Evolutionary conservation across 2,329 filamentous ascomycete species (phyloP).

Genomic region (Cadophora gregata): DNA sequence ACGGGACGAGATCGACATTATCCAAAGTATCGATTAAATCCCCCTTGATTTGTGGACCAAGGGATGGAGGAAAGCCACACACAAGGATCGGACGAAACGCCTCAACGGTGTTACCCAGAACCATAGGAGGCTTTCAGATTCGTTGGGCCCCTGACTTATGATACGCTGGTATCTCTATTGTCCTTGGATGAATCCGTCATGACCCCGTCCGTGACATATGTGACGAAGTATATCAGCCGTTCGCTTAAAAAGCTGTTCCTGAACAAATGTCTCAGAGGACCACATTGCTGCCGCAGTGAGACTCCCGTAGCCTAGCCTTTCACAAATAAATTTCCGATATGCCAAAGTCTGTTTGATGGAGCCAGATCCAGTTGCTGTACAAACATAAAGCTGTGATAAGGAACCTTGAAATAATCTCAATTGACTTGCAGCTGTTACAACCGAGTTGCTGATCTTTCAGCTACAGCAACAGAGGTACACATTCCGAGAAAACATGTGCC

Average conservation of each 20-base stretch:
- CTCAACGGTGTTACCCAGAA: slow-evolving; percentile 4
- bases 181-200: not conserved
- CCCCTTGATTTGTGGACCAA: slow-evolving; percentile 4
- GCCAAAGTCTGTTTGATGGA: not conserved
- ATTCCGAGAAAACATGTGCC: not conserved
- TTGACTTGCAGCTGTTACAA: not conserved
- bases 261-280: not conserved
- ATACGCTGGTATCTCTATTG: not conserved
- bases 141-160: not conserved
- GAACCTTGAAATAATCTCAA: not conserved
- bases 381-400: not conserved
- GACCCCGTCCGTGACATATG: slow-evolving; percentile 2
- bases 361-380: not conserved
- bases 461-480: not conserved
- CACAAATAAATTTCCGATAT: slow-evolving; percentile 5
- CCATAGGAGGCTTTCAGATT: not conserved
- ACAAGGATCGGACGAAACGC: slow-evolving; percentile 16
- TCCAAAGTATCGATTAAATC: slow-evolving; percentile 25
- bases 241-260: slow-evolving; percentile 14
- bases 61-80: slow-evolving; percentile 19
- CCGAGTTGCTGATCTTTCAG: not conserved
- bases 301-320: slow-evolving; percentile 1
- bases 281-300: not conserved
- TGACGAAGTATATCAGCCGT: slow-evolving; percentile 7
- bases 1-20: slow-evolving; percentile 28